Base-by-base conservation (phyloP, 192 early-diverging fungal species). In the Paraglomus brasilianum region DNA sequence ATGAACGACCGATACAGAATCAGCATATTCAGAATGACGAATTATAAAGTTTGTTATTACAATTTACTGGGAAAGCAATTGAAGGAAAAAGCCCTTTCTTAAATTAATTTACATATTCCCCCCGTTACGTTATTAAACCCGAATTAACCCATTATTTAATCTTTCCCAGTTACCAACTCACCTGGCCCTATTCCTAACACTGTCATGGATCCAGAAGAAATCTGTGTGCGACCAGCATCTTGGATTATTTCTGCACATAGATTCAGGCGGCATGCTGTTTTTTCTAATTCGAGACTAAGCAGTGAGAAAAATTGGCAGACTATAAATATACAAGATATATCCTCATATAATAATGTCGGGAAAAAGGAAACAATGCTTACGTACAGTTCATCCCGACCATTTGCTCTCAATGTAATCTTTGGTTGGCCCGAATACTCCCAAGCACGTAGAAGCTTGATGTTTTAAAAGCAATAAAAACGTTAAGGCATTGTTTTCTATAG, bases 111-210 rank as follows among this genome's bases (percentile, higher is more conserved):
- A n/a, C n/a, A n/a, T n/a, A n/a, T n/a, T n/a, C n/a, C n/a, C n/a
- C n/a, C n/a, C n/a, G n/a, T n/a, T n/a, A n/a, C n/a, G n/a, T n/a
- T n/a, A n/a, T n/a, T n/a, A n/a, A n/a, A n/a, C n/a, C n/a, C n/a
- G n/a, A n/a, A n/a, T n/a, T n/a, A n/a, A n/a, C n/a, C n/a, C n/a
- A n/a, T n/a, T n/a, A n/a, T n/a, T n/a, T n/a, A n/a, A n/a, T 30
- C 19, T 19, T 40, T 39, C 6, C 21, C 21, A 15, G 11, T 17
- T n/a, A 24, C 2, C 21, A 21, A 19, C 22, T 55, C 55, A 75
- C 93, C 96, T 22, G 97, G 97, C 5, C 97, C 97, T 65, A 99
- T 88, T 5, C 91, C 97, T 40, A 95, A 75, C 9, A 99, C 97
- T 1, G 97, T 99, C 39, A 85, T 77, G 8, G 94, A 93, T 39